Evolutionary conservation across 2,329 filamentous ascomycete species (phyloP).

Genomic region (Neofusicoccum parvum): DNA sequence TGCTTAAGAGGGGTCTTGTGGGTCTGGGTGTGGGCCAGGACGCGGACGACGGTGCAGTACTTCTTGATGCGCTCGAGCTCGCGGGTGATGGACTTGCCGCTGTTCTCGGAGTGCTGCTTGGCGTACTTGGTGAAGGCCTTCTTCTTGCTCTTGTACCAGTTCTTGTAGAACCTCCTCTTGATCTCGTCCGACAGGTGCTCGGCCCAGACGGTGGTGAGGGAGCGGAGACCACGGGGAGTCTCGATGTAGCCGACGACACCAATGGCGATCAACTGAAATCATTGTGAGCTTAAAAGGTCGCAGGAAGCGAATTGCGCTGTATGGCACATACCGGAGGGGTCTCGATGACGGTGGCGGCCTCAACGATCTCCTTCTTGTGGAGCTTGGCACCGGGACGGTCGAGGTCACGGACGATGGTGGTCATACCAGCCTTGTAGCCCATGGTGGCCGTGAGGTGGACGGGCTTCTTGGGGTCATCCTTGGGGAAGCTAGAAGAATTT

Average conservation of each 20-base stretch:
- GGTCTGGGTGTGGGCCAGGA: conserved; percentile 99
- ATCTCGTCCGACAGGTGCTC: conserved; percentile 98
- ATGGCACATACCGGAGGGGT: conserved; percentile 71
- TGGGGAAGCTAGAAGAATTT: conserved; percentile 76
- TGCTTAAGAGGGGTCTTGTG: conserved; percentile 99
- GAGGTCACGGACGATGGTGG: conserved; percentile 98
- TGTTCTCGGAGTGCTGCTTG: conserved; percentile 98
- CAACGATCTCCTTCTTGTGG: conserved; percentile 73
- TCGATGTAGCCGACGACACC: conserved; percentile 99
- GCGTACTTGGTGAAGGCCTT: conserved; percentile 99
- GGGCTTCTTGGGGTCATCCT: conserved; percentile 99
- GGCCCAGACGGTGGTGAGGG: conserved; percentile 98
- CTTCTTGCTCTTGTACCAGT: conserved; percentile 99
- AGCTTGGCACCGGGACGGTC: conserved; percentile 99
- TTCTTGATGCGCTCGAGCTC: conserved; percentile 99
- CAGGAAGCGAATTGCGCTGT: conserved; percentile 45
- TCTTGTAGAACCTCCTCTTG: conserved; percentile 99
- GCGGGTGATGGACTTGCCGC: conserved; percentile 85
- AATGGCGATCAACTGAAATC: conserved; percentile 93
- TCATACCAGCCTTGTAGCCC: conserved; percentile 99
- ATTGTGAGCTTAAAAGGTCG: conserved; percentile 29
- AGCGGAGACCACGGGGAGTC: conserved; percentile 98
- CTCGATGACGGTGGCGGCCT: conserved; percentile 46
- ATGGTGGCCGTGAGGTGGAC: conserved; percentile 97
- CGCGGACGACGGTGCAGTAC: conserved; percentile 99